Conservation (phyloP, 805 yeast species). For the Ogataea sp. region DNA sequence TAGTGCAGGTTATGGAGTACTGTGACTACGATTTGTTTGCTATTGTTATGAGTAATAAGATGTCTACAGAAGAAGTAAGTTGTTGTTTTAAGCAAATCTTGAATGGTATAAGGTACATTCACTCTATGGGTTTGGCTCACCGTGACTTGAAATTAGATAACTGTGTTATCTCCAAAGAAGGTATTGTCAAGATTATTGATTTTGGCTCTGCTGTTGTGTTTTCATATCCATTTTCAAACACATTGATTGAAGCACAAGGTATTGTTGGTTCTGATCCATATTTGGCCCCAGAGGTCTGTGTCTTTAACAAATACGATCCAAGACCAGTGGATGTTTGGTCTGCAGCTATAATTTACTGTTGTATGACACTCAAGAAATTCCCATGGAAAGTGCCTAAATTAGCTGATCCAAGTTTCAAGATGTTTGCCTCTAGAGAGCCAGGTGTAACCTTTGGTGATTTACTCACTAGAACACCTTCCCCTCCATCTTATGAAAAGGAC, state of each 20-base stretch:
- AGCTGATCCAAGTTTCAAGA: constrained; percentile 73
- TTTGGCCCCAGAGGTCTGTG: constrained; percentile 87
- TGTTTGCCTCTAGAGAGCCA: constrained; percentile 68
- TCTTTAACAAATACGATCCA: constrained; percentile 78
- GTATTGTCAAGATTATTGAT: constrained; percentile 85
- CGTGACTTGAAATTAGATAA: constrained; percentile 89
- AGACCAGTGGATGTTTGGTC: constrained; percentile 95
- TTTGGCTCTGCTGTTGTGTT: constrained; percentile 92
- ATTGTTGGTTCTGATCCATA: constrained; percentile 87
- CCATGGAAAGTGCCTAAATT: constrained; percentile 92
- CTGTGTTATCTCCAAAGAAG: constrained; percentile 76
- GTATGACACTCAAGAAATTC: constrained; percentile 85
- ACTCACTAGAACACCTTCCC: constrained; percentile 46
- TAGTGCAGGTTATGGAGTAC: constrained; percentile 90
- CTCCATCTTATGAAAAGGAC: constrained; percentile 29
- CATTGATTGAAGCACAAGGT: constrained; percentile 69
- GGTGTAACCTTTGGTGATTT: constrained; percentile 60
- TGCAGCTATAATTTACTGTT: constrained; percentile 80
- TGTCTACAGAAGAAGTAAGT: constrained; percentile 69
- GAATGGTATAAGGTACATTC: constrained; percentile 75
- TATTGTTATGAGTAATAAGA: constrained; percentile 87
- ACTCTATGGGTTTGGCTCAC: constrained; percentile 80
- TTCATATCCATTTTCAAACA: constrained; percentile 74
- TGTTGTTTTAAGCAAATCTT: constrained; percentile 88
- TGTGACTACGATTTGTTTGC: constrained; percentile 92